A percentile compares a stretch with the other conserved stretches of the same genome.
Evolutionary conservation across 1,284 basidiomycete genomes (phyloP).

Genomic region (Sutorius eximius): DNA sequence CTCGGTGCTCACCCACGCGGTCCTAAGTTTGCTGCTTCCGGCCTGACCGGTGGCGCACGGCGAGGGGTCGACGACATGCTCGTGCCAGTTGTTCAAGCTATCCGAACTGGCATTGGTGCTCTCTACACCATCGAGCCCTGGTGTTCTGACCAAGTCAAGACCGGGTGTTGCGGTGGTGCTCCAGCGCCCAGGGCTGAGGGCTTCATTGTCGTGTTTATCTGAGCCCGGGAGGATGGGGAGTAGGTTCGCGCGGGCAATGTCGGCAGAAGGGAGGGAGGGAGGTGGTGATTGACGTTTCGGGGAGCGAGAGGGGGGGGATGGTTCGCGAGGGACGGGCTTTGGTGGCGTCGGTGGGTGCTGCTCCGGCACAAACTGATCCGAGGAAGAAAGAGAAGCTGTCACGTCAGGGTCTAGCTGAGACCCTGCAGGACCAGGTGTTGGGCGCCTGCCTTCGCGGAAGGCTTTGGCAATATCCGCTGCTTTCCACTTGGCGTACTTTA

Average conservation of each 20-base stretch:
- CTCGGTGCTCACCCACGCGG: conserved; percentile 34
- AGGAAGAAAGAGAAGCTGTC: conserved; percentile 9
- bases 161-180: conserved; percentile 68
- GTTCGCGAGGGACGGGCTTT: conserved; percentile 22
- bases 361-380: conserved; percentile 20
- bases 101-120: conserved; percentile 18
- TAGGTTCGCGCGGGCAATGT: conserved; percentile 35
- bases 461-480: conserved; percentile 88
- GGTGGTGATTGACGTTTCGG: conserved; percentile 32
- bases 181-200: conserved; percentile 54
- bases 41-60: conserved; percentile 2
- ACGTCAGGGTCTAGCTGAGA: conserved; percentile 39
- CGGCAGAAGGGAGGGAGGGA: conserved; percentile 27
- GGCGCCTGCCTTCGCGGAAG: conserved; percentile 80
- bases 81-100: conserved; percentile 25
- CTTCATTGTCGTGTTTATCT: conserved; percentile 32
- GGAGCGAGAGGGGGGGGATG: conserved; percentile 23
- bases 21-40: conserved; percentile 6
- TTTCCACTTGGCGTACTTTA: conserved; percentile 91
- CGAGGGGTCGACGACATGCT: conserved; percentile 24
- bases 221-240: conserved; percentile 15
- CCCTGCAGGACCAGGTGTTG: conserved; percentile 62
- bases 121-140: conserved; percentile 5
- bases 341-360: conserved; percentile 21
- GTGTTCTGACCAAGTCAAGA: conserved; percentile 23